Evolutionary conservation across 768 basidiomycete genomes (phyloP).

Genomic region (Podaxis sp.): DNA sequence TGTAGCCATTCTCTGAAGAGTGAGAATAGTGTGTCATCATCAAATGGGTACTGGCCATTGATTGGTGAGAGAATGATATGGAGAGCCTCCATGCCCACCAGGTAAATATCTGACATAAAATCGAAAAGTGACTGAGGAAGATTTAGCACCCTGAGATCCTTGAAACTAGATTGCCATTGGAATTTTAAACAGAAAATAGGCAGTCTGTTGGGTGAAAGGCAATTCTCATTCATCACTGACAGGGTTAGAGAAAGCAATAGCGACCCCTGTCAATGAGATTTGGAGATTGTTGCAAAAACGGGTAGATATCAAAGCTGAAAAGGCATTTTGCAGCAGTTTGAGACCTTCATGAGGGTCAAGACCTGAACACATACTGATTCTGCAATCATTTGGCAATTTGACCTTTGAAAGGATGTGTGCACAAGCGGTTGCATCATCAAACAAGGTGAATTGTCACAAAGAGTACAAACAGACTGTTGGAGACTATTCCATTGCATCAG

Average conservation of each 20-base stretch:
- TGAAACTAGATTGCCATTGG: neutral
- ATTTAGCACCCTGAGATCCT: neutral
- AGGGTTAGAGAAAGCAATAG: neutral
- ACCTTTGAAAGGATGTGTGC: neutral
- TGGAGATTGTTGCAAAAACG: neutral
- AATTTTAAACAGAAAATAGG: slow-evolving; percentile 1
- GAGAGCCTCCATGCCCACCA: neutral
- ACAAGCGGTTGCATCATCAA: neutral
- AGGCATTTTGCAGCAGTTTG: neutral
- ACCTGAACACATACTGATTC: neutral
- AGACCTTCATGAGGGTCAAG: neutral
- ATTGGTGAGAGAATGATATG: neutral
- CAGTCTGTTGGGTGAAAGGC: neutral
- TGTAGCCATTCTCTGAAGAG: neutral
- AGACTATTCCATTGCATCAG: neutral
- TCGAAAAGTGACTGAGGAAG: neutral
- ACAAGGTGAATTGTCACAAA: neutral
- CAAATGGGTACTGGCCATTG: neutral
- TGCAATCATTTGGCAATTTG: neutral
- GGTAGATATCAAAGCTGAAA: neutral
- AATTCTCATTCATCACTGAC: neutral
- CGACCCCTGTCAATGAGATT: neutral
- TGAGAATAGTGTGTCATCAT: neutral
- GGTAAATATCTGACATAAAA: neutral
- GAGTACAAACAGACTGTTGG: neutral